Percentiles rank a stretch among this genome's conserved stretches.
Evolutionary conservation across 164 flowering plant species (phyloP).

Genomic region (Liriodendron chinense): DNA sequence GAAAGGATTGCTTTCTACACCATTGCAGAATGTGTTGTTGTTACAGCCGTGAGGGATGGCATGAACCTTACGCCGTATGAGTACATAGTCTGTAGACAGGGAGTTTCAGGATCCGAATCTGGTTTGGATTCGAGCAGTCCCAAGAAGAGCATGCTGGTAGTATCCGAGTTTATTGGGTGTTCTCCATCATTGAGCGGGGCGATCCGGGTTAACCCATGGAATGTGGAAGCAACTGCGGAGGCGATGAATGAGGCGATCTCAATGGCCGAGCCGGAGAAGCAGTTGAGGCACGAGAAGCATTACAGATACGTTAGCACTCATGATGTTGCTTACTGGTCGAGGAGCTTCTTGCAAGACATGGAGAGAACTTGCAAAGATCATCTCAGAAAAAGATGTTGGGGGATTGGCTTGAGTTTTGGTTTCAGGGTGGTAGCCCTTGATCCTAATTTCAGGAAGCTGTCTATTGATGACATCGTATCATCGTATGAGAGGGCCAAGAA

Average conservation of each 20-base stretch:
- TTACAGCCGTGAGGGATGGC: constrained; percentile 81
- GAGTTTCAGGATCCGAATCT: constrained; percentile 32
- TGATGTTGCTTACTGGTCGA: constrained; percentile 75
- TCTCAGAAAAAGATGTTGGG: constrained; percentile 68
- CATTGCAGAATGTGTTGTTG: constrained; percentile 77
- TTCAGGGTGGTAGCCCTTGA: constrained; percentile 78
- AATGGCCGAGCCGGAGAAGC: constrained; percentile 65
- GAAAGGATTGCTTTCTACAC: constrained; percentile 65
- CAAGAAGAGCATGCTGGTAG: constrained; percentile 73
- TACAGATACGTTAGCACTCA: constrained; percentile 71
- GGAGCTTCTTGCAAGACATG: constrained; percentile 75
- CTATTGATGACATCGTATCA: constrained; percentile 54
- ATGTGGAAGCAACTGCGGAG: constrained; percentile 66
- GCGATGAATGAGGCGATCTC: constrained; percentile 70
- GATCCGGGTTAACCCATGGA: constrained; percentile 77
- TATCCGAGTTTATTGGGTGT: constrained; percentile 80
- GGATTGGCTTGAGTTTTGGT: constrained; percentile 70
- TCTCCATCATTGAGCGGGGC: constrained; percentile 88
- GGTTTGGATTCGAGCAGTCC: constrained; percentile 34
- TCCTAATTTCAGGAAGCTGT: constrained; percentile 62
- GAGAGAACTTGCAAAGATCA: constrained; percentile 72
- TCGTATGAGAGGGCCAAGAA: constrained; percentile 49
- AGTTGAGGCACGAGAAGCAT: constrained; percentile 79
- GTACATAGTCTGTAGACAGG: constrained; percentile 67
- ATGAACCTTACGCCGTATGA: constrained; percentile 82